Percentiles rank a stretch among this genome's conserved stretches.
Evolutionary conservation across 164 flowering plant genomes (phyloP).

Genomic region (Vitis rotundifolia): DNA sequence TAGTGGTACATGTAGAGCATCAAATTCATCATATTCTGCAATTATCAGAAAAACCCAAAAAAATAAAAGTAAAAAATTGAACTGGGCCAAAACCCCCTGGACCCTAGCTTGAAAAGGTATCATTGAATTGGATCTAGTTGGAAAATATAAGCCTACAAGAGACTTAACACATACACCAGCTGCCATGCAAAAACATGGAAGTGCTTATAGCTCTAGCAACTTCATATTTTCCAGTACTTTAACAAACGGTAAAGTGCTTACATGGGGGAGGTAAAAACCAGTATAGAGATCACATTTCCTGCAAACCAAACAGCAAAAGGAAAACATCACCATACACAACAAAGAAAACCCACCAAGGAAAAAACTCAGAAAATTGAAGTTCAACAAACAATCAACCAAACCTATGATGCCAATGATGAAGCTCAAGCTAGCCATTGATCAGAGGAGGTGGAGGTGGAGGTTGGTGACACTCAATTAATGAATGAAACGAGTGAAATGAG

Average conservation of each 20-base stretch:
- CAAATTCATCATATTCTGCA: too few relatives aligned
- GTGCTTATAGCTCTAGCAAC: too few relatives aligned
- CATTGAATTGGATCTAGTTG: background rate
- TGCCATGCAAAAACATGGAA: background rate
- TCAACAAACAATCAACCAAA: constrained; percentile 6
- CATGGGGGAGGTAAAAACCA: constrained; percentile 74
- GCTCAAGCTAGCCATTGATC: constrained; percentile 46
- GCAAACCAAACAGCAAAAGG: constrained; percentile 15
- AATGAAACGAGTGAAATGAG: too few relatives aligned
- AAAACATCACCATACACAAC: background rate
- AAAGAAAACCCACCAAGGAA: background rate
- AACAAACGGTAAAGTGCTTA: constrained; percentile 27
- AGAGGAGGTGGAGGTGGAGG: background rate
- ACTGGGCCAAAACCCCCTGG: background rate
- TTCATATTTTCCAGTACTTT: background rate
- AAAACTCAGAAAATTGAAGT: background rate
- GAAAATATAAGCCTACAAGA: background rate
- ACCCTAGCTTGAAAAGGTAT: too few relatives aligned
- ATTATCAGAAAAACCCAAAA: constrained; percentile 19
- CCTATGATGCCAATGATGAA: constrained; percentile 65
- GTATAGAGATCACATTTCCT: constrained; percentile 68
- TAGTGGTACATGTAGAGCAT: too few relatives aligned
- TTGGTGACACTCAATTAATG: too few relatives aligned
- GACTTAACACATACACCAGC: background rate
- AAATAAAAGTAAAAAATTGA: background rate